A percentile compares a stretch with the other conserved stretches of the same genome.
Conservation (phyloP, 805 yeast genomes). For the Priceomyces fermenticarens region DNA sequence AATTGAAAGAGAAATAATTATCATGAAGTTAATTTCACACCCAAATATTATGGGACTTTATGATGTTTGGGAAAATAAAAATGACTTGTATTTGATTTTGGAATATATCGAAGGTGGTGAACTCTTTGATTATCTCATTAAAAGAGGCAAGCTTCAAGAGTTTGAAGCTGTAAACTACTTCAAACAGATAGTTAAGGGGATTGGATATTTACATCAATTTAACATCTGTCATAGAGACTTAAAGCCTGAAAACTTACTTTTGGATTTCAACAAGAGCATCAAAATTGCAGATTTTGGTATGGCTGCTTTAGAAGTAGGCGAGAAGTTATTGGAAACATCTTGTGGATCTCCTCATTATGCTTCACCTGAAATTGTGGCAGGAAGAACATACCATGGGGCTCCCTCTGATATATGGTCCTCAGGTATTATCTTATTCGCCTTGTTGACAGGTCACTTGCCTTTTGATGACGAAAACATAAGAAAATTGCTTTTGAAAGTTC, state of each 20-base stretch:
- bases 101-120: constrained; percentile 92
- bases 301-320: constrained; percentile 80
- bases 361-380: constrained; percentile 82
- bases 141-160: constrained; percentile 68
- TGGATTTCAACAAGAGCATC: constrained; percentile 65
- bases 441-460: constrained; percentile 77
- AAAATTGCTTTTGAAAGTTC: constrained; percentile 67
- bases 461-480: constrained; percentile 82
- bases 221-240: constrained; percentile 81
- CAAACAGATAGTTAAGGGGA: constrained; percentile 74
- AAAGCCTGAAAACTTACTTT: constrained; percentile 74
- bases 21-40: constrained; percentile 77
- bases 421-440: constrained; percentile 77
- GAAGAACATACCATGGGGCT: constrained; percentile 75
- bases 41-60: constrained; percentile 75
- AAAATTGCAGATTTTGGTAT: constrained; percentile 86
- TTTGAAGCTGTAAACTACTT: constrained; percentile 73
- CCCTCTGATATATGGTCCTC: constrained; percentile 89
- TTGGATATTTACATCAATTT: constrained; percentile 75
- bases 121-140: constrained; percentile 69
- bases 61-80: constrained; percentile 97
- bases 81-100: constrained; percentile 74
- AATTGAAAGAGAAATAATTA: constrained; percentile 81
- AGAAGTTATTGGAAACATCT: constrained; percentile 68
- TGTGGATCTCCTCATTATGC: constrained; percentile 91